Evolutionary conservation across 345 rosid species (phyloP).

Genomic region (Syzygium jambos): DNA sequence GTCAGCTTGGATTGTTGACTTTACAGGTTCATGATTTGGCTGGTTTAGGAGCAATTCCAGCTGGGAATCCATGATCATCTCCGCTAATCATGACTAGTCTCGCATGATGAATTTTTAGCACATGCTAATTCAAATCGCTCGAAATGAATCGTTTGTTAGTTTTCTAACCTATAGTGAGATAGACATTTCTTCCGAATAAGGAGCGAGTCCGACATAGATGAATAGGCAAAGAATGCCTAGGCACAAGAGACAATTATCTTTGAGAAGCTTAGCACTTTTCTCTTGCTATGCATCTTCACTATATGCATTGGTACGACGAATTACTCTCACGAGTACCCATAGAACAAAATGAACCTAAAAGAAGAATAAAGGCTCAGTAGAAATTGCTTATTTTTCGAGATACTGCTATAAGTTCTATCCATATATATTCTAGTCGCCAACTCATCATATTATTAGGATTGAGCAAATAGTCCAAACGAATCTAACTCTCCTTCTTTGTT

Average conservation of each 20-base stretch:
- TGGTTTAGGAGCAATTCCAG: background rate
- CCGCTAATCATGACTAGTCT: background rate
- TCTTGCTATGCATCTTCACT: background rate
- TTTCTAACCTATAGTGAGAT: background rate
- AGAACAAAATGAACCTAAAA: background rate
- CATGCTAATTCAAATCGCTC: background rate
- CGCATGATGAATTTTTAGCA: background rate
- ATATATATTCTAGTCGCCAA: no score
- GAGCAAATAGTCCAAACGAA: no score
- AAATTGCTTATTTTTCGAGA: no score
- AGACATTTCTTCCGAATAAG: no score
- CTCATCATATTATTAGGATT: no score
- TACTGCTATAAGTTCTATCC: no score
- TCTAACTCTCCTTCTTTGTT: no score
- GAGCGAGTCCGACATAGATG: accelerated
- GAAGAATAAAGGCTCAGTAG: no score
- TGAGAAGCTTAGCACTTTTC: background rate
- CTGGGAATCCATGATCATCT: background rate
- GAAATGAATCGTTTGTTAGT: background rate
- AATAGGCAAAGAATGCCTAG: background rate
- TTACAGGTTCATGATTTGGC: background rate
- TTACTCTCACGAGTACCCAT: background rate
- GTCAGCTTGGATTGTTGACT: background rate
- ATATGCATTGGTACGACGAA: accelerated
- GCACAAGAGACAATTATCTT: accelerated